Percentiles rank a stretch among this genome's conserved stretches.
Evolutionary conservation across 2,329 filamentous ascomycete genomes (phyloP).

Genomic region (Tolypocladium nubicola): DNA sequence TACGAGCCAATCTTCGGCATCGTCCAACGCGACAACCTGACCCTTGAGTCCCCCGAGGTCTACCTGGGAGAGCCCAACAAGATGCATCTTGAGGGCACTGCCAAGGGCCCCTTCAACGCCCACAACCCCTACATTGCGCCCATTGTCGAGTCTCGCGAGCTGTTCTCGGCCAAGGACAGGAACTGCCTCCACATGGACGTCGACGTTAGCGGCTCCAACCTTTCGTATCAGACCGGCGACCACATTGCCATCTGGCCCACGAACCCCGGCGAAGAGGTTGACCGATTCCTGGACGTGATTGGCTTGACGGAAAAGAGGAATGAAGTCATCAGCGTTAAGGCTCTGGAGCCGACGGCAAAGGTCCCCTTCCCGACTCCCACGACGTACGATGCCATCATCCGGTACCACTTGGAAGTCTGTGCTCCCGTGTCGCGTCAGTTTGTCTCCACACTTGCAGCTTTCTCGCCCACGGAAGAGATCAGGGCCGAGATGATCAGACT

Average conservation of each 20-base stretch:
- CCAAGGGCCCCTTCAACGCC: constrained; percentile 86
- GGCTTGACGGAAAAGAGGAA: constrained; percentile 68
- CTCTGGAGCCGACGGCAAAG: constrained; percentile 89
- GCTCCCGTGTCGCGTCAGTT: constrained; percentile 95
- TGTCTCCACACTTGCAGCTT: constrained; percentile 74
- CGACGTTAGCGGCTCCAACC: constrained; percentile 77
- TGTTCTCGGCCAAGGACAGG: constrained; percentile 80
- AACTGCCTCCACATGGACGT: constrained; percentile 97
- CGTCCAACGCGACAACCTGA: constrained; percentile 62
- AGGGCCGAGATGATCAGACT: constrained; percentile 85
- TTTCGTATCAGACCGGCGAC: constrained; percentile 92
- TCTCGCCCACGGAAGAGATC: constrained; percentile 72
- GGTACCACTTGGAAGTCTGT: constrained; percentile 96
- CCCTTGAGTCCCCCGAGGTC: constrained; percentile 66
- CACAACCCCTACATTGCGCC: constrained; percentile 97
- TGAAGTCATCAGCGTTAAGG: constrained; percentile 77
- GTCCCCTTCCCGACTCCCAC: constrained; percentile 96
- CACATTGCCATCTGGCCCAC: constrained; percentile 97
- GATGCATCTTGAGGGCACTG: constrained; percentile 76
- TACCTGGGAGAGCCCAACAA: constrained; percentile 96
- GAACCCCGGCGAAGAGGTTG: constrained; percentile 85
- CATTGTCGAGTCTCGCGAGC: constrained; percentile 78
- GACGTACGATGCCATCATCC: constrained; percentile 84
- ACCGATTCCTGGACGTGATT: constrained; percentile 74
- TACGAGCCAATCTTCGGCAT: constrained; percentile 91